Evolutionary conservation across 192 early-diverging fungal genomes (phyloP).

Genomic region (Coemansia sp.): DNA sequence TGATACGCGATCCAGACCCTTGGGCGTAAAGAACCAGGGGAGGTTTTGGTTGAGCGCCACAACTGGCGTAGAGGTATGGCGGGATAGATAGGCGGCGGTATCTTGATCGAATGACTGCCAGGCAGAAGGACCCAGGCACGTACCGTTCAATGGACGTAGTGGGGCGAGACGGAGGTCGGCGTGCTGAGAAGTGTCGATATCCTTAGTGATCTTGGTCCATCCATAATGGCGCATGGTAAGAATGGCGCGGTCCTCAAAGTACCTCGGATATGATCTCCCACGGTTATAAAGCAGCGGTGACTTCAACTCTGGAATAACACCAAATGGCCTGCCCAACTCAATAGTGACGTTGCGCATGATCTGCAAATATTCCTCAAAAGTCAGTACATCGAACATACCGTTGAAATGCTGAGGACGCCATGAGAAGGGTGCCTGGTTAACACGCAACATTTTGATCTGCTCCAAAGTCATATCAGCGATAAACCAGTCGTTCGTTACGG

Average conservation of each 20-base stretch:
- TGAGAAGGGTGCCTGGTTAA: slow-evolving; percentile 32
- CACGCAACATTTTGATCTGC: slow-evolving; percentile 34
- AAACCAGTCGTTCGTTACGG: slow-evolving; percentile 49
- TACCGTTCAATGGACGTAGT: slow-evolving; percentile 6
- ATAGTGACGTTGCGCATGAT: slow-evolving; percentile 37
- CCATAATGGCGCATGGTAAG: slow-evolving; percentile 44
- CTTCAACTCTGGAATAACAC: slow-evolving; percentile 55
- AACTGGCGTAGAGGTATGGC: slow-evolving; percentile 25
- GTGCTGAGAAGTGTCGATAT: slow-evolving; percentile 26
- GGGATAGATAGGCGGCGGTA: slow-evolving; percentile 41
- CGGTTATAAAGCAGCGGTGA: slow-evolving; percentile 50
- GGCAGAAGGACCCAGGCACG: slow-evolving; percentile 25
- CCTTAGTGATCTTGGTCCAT: slow-evolving; percentile 27
- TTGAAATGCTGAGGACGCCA: slow-evolving; percentile 53
- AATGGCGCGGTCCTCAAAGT: slow-evolving; percentile 55
- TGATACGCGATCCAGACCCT: slow-evolving; percentile 36
- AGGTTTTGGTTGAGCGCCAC: slow-evolving; percentile 35
- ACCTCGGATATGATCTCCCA: slow-evolving; percentile 30
- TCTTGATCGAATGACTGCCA: slow-evolving; percentile 58
- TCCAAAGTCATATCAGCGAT: slow-evolving; percentile 49
- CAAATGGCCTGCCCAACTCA: slow-evolving; percentile 37
- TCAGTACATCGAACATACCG: slow-evolving; percentile 41
- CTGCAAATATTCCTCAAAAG: slow-evolving; percentile 55
- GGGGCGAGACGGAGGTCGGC: slow-evolving; percentile 18
- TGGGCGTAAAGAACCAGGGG: slow-evolving; percentile 46